Base-by-base conservation (phyloP, 1,284 basidiomycete genomes). In the Lentinula novae-zelandiae region DNA sequence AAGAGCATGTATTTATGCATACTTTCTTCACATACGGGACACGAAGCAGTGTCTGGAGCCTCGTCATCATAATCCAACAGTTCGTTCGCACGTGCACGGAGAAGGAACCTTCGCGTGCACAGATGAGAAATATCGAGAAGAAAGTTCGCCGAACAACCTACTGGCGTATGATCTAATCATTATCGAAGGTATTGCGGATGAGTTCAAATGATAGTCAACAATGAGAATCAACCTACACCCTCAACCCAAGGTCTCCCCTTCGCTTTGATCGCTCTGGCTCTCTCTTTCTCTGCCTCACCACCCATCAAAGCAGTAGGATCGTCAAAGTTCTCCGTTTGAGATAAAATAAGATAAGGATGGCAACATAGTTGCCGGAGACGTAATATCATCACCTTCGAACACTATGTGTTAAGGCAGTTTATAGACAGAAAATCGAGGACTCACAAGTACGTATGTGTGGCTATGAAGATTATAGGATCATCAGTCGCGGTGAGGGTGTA, bases 331-430 rank as follows among this genome's bases (percentile, higher is more conserved):
- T 78, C 76, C 0, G 77, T 71, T 63, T 78, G 74, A 27, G 71
- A 69, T 76, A 87, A 72, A 56, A 86, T 83, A 5, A 89, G 79
- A 62, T 84, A 73, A 0, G 87, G 87, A 66, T 89, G 87, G 60
- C 83, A 82, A 67, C 85, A 87, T 0, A 87, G 72, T 67, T 89
- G 87, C 3, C 87, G 78, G 51, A 89, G 70, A n/a, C 87, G 83
- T 22, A 89, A 75, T 44, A 89, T 85, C 79, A 87, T 77, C 31
- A 84, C 83, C 78, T 84, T 61, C 27, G 53, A 50, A 20, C 54
- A 42, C 38, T 13, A 22, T 17, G 17, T 17, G 17, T 34, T 17
- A 36, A 58, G 52, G 61, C 13, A 42, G 58, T 36, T 65, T 10
- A 13, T 15, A 20, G 17, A 2, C 8, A 15, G n/a, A 12, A 53